Conservation (phyloP, 441 rosid species). For the Lepidium campestre region DNA sequence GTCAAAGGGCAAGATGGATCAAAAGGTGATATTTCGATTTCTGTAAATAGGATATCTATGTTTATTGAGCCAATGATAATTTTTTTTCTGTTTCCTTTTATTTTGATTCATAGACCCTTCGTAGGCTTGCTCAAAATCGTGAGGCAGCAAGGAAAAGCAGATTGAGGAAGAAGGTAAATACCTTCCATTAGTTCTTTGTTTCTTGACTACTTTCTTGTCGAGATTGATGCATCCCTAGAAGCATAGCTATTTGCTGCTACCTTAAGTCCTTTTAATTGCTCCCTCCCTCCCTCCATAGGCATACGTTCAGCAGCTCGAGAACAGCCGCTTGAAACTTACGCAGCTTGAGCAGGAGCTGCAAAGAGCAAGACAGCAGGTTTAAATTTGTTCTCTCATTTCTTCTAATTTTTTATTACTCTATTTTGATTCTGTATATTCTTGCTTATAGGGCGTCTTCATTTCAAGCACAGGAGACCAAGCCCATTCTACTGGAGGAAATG, state of each 20-base stretch:
- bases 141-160: constrained; percentile 99
- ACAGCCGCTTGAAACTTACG: constrained; percentile 87
- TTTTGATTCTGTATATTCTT: not conserved
- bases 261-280: constrained; percentile 1
- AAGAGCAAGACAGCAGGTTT: constrained; percentile 96
- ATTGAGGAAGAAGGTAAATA: constrained; percentile 76
- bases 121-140: constrained; percentile 99
- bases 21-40: constrained; percentile 57
- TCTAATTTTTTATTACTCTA: not conserved
- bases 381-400: constrained; percentile 19
- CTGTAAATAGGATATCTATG: not conserved
- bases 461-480: constrained; percentile 98
- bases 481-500: constrained; percentile 88
- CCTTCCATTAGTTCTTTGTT: not conserved
- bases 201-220: not conserved
- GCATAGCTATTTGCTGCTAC: not conserved
- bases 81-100: constrained; percentile 9
- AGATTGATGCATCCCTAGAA: not conserved
- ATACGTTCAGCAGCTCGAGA: constrained; percentile 95
- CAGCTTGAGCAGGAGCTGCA: constrained; percentile 98
- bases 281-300: constrained; percentile 41
- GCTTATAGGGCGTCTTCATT: constrained; percentile 77
- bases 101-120: constrained; percentile 72
- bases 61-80: not conserved
- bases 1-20: constrained; percentile 84